Evolutionary conservation across 2,329 filamentous ascomycete species (phyloP).

Genomic region (Aspergillus brunneoviolaceus): DNA sequence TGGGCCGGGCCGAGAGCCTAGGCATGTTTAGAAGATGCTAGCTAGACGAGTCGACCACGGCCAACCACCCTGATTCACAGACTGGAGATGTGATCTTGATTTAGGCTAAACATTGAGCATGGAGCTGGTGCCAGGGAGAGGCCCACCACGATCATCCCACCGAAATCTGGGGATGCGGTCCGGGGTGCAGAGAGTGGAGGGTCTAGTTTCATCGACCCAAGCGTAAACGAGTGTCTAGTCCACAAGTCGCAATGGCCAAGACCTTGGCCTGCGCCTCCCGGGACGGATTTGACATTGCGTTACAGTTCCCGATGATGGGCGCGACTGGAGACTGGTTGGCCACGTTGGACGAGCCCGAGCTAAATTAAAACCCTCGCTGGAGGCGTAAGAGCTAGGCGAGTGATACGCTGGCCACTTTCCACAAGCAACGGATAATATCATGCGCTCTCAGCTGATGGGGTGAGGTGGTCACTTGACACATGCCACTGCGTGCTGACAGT

Average conservation of each 20-base stretch:
- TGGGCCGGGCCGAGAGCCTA: not conserved
- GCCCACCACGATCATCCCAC: not conserved
- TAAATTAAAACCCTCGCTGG: not conserved
- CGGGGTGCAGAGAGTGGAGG: not conserved
- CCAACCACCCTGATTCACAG: not conserved
- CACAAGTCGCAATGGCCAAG: constrained; percentile 13
- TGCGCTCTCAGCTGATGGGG: not conserved
- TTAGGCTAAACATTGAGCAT: not conserved
- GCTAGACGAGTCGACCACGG: not conserved
- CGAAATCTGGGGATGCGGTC: not conserved
- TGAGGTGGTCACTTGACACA: not conserved
- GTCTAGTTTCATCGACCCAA: constrained; percentile 7
- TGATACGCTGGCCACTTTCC: not conserved
- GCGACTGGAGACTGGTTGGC: not conserved
- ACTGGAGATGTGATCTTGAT: not conserved
- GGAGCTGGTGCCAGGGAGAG: not conserved
- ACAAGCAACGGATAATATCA: not conserved
- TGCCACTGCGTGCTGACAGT: not conserved
- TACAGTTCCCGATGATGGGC: constrained; percentile 6
- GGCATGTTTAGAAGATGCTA: not conserved
- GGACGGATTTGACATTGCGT: constrained; percentile 3
- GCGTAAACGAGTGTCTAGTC: constrained; percentile 4
- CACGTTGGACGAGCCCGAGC: not conserved
- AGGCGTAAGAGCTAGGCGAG: not conserved
- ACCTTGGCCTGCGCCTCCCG: constrained; percentile 10